Base-by-base conservation (phyloP, 352 stramenopile species). In the Globisporangium camurandrum region DNA sequence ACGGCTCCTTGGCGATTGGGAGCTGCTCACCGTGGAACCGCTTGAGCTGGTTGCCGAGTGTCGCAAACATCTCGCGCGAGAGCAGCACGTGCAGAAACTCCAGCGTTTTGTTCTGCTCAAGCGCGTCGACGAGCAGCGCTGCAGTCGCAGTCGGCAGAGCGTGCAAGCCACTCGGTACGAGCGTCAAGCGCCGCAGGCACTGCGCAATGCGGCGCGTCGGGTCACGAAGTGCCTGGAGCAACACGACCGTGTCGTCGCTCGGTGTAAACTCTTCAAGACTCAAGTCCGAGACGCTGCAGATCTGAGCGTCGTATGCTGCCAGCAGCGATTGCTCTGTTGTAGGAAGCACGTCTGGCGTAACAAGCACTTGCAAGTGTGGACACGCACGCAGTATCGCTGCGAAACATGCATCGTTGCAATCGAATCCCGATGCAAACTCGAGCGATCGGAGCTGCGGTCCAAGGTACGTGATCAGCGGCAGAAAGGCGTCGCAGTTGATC, bases 391-490 rank as follows among this genome's bases (percentile, higher is more conserved):
- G 9, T 17, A 57, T 36, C 26, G n/a, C 31, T 20, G 34, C 30
- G 28, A 57, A 27, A 37, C 9, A 16, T 4, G 22, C 19, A 10
- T 6, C 14, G 22, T 28, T 37, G n/a, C 43, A 8, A n/a, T 40
- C 19, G 14, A 45, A 26, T 10, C n/a, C 31, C 31, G 31, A 16
- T 14, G 14, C 14, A 16, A 54, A 27, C n/a, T 45, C 20, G 14
- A 54, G 39, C 19, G 24, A 30, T n/a, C 24, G 37, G 17, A 57
- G 41, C 19, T 51, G 40, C 12, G 43, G 34, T 7, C 51, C 51
- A n/a, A 57, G 34, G 23, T 57, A 51, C 9, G 23, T 26, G 22
- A 46, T 36, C 10, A 57, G 51, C 23, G 49, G 49, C 11, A 55
- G 22, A 2, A 57, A n/a, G 14, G 30, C 30, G 17, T 44, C 46